A percentile compares a stretch with the other conserved stretches of the same genome.
Evolutionary conservation across 2,329 filamentous ascomycete genomes (phyloP).

Genomic region (Truncatella angustata): DNA sequence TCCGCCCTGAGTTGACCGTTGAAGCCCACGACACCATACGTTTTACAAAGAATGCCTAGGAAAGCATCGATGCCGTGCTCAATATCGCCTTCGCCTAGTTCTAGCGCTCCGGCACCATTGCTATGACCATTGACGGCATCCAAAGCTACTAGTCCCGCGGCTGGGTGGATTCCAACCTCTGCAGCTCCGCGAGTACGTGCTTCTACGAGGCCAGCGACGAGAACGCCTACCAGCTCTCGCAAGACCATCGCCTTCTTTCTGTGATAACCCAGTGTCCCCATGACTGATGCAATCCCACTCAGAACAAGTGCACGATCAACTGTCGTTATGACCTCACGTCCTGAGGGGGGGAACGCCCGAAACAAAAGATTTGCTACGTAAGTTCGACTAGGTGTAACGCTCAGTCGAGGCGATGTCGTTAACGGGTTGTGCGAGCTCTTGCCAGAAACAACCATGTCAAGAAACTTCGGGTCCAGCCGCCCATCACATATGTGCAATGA

Average conservation of each 20-base stretch:
- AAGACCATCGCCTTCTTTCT: constrained; percentile 91
- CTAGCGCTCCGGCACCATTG: constrained; percentile 53
- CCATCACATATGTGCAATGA: constrained; percentile 66
- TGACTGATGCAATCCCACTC: constrained; percentile 82
- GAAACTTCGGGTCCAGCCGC: constrained; percentile 55
- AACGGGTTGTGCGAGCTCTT: constrained; percentile 49
- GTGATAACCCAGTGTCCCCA: constrained; percentile 75
- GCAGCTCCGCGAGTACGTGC: constrained; percentile 89
- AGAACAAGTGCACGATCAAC: constrained; percentile 77
- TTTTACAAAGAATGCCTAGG: constrained; percentile 58
- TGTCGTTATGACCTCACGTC: constrained; percentile 66
- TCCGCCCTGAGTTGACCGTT: constrained; percentile 31
- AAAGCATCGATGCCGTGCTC: constrained; percentile 66
- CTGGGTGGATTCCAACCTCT: constrained; percentile 94
- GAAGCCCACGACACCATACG: constrained; percentile 61
- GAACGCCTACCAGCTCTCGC: constrained; percentile 76
- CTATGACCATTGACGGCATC: constrained; percentile 51
- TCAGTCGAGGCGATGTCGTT: constrained; percentile 54
- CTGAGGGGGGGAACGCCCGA: constrained; percentile 66
- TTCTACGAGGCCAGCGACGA: constrained; percentile 83
- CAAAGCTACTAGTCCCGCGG: constrained; percentile 76
- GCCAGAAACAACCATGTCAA: constrained; percentile 66
- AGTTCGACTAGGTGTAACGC: constrained; percentile 55
- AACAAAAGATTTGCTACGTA: constrained; percentile 66
- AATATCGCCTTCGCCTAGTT: constrained; percentile 63